These are phyloP conservation scores for Nepenthes gracilis DNA, from an alignment of 148 eudicot genomes.

Conservation along the genomic window DNA sequence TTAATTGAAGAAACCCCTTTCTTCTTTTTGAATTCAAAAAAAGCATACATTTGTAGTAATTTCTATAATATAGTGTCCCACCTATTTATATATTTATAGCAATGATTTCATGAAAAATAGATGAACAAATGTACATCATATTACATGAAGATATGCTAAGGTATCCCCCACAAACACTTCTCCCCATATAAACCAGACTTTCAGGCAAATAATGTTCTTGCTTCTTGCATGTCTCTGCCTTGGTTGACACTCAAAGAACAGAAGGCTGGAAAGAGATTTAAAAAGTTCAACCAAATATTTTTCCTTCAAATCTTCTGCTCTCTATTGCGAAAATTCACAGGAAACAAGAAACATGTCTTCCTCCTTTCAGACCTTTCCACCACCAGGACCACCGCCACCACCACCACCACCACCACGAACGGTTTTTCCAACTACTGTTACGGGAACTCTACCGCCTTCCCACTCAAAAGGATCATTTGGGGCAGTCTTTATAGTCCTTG, in stretches of 20 bases:
- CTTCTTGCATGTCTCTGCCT: constrained; percentile 9
- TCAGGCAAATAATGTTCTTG: constrained; percentile 6
- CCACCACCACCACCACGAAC: constrained; percentile 22
- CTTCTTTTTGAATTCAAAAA: constrained; percentile 17
- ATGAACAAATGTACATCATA: no score
- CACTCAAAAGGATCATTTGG: constrained; percentile 17
- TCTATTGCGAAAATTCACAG: background rate
- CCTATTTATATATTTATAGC: no score
- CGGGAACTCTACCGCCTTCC: constrained; percentile 10
- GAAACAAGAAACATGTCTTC: constrained; percentile 14
- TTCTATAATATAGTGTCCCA: no score
- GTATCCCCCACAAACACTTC: background rate
- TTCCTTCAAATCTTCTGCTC: background rate
- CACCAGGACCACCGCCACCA: constrained; percentile 21
- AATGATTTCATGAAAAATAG: no score
- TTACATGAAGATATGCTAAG: no score
- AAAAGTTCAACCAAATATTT: background rate
- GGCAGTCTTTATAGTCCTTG: constrained; percentile 8
- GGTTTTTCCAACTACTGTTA: constrained; percentile 31
- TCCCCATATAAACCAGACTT: constrained; percentile 7
- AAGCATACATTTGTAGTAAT: no score
- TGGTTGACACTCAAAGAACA: background rate
- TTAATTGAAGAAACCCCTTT: constrained; percentile 17
- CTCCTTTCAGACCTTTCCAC: constrained; percentile 17
- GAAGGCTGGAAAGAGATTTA: no score